Base-by-base conservation (phyloP, 1,284 basidiomycete species). In the Cutaneotrichosporon sp. region DNA sequence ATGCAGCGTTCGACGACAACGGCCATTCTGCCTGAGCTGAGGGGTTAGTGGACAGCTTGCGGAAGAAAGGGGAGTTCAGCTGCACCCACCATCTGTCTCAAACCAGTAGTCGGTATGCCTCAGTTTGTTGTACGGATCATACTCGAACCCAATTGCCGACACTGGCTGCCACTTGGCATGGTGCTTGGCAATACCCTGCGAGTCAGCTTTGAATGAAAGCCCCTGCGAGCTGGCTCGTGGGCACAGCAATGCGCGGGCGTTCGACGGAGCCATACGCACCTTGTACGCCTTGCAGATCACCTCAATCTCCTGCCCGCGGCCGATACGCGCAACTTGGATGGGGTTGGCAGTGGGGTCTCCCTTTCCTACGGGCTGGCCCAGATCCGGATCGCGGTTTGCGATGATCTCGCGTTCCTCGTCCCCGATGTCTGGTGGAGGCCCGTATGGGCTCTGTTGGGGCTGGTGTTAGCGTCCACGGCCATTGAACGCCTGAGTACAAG, bases 141-240 rank as follows among this genome's bases (percentile, higher is more conserved):
- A 99, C 76, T 99, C 96, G 65, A 96, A 98, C 2, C 87, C 85
- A 19, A 98, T 85, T 2, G 96, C 92, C 1, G 91, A 88, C 53
- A 92, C 88, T 12, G 96, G 94, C 0, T 91, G 96, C 92, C 94
- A 98, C 77, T 99, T 99, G 7, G 96, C 92, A 70, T 99, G 96
- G 70, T 97, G 92, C 78, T 98, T 97, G 8, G 92, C 92, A 57
- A 97, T 88, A 25, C 94, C 94, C 90, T 96, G 62, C 2, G 14
- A 12, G 31, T 34, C 25, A 43, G 51, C 32, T 19, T 20, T 7
- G 3, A 25, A 20, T 4, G 14, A 6, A 32, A 3, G n/a, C n/a
- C n/a, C n/a, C n/a, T n/a, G n/a, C n/a, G n/a, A n/a, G n/a, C n/a
- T n/a, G n/a, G n/a, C n/a, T n/a, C n/a, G n/a, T n/a, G n/a, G n/a